Conservation (phyloP, 495 filamentous ascomycete genomes). For the Xylaria scruposa region DNA sequence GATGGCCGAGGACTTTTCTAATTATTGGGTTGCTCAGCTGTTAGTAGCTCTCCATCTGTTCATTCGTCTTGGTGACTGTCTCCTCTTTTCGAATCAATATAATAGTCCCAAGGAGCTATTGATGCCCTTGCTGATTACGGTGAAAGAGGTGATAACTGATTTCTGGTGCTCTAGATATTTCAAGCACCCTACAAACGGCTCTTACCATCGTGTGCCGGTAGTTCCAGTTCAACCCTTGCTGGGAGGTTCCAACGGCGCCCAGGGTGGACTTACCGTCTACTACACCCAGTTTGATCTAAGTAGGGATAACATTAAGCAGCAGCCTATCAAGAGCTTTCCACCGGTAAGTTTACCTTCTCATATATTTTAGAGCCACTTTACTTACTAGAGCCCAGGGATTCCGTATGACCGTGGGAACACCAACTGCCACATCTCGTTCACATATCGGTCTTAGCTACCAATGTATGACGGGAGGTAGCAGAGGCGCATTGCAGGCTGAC, state of each 20-base stretch:
- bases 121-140: too few species aligned
- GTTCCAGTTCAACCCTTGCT: slow-evolving; percentile 36
- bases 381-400: slow-evolving; percentile 48
- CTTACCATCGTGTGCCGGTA: slow-evolving; percentile 58
- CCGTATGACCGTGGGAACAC: slow-evolving; percentile 61
- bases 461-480: slow-evolving; percentile 53
- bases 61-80: too few species aligned
- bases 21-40: slow-evolving; percentile 46
- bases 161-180: slow-evolving; percentile 24
- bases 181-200: slow-evolving; percentile 56
- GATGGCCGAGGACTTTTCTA: slow-evolving; percentile 57
- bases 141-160: neutral
- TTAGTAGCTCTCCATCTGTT: slow-evolving; percentile 31
- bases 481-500: slow-evolving; percentile 51
- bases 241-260: slow-evolving; percentile 52
- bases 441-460: slow-evolving; percentile 54
- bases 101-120: too few species aligned
- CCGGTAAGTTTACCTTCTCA: slow-evolving; percentile 40
- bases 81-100: too few species aligned
- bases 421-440: slow-evolving; percentile 41
- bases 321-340: slow-evolving; percentile 54
- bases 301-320: slow-evolving; percentile 48
- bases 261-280: slow-evolving; percentile 61
- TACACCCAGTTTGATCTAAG: slow-evolving; percentile 59
- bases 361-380: neutral